Conservation (phyloP, 768 basidiomycete genomes). For the Boletus reticuloceps region DNA sequence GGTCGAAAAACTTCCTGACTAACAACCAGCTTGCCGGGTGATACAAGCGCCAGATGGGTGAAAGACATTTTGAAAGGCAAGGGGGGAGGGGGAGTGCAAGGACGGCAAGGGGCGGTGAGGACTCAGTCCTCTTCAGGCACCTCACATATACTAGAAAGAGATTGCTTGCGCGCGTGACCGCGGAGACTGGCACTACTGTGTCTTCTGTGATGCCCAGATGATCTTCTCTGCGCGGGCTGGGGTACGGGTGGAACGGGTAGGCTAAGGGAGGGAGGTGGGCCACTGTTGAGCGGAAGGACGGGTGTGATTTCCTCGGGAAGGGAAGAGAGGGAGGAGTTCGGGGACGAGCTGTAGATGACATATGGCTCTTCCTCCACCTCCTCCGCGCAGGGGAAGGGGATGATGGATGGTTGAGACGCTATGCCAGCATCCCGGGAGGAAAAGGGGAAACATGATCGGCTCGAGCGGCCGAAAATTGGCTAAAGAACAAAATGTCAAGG, state of each 20-base stretch:
- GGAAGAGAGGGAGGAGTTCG: conserved; percentile 31
- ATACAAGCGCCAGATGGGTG: conserved; percentile 4
- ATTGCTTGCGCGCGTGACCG: conserved; percentile 31
- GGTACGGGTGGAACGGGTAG: conserved; percentile 3
- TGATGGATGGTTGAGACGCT: conserved; percentile 10
- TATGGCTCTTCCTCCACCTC: conserved; percentile 34
- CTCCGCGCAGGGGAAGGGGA: conserved; percentile 26
- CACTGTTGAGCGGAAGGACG: conserved; percentile 21
- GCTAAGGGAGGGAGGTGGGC: conserved; percentile 10
- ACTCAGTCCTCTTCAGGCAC: conserved; percentile 32
- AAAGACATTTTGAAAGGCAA: background rate
- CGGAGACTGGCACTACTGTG: conserved; percentile 31
- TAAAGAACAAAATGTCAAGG: background rate
- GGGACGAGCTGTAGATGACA: conserved; percentile 33
- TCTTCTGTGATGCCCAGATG: conserved; percentile 28
- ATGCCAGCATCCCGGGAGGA: conserved; percentile 5
- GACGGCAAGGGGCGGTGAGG: background rate
- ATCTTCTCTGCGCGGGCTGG: conserved; percentile 13
- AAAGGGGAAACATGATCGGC: conserved; percentile 7
- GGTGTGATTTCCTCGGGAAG: conserved; percentile 30
- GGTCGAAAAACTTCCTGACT: conserved; percentile 2
- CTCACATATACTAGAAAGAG: conserved; percentile 31
- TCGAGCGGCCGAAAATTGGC: conserved; percentile 19
- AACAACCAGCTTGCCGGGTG: conserved; percentile 21
- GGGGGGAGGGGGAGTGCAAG: background rate